Base-by-base conservation (phyloP, 495 filamentous ascomycete genomes). In the Aspergillus conjunctus region DNA sequence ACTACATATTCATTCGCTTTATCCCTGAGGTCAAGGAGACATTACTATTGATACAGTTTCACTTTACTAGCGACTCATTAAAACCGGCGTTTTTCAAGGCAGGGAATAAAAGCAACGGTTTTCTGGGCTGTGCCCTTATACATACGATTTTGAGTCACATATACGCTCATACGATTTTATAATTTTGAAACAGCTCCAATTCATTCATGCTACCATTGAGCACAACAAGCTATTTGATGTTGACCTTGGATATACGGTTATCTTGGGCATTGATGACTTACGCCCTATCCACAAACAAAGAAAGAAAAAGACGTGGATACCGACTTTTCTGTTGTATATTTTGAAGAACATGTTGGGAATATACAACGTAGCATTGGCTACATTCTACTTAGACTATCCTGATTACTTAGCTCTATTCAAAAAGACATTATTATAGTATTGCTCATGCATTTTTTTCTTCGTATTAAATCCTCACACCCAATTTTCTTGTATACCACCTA, bases 101-200 rank as follows among this genome's bases (percentile, higher is more conserved):
- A 9, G 37, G 32, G 52, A 17, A 21, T 5, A 41, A 54, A 41
- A 41, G 32, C 32, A 48, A 48, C 44, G 18, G 37, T 41, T 41
- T 2, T 14, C 15, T 41, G 37, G 52, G 52, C 52, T 41, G 52
- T 17, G 22, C 52, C 52, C 52, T 54, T 43, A 8, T 41, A 54
- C 52, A 54, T 33, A 54, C 20, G 31, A 21, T 6, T 48, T n/a
- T 48, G 3, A 9, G 15, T 48, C 44, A 20, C 20, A 21, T 48
- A 21, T 21, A 48, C 20, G 20, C 44, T 7, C n/a, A n/a, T 20
- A 12, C 44, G n/a, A 11, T 48, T 10, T 7, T 48, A 22, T 21
- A 3, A n/a, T 9, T 17, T 26, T 26, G 26, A 5, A 26, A 26
- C 26, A 26, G 26, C 5, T 26, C 26, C 26, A 26, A 26, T 2